Evolutionary conservation across 1,284 basidiomycete genomes (phyloP), one percentile per base, ranked within the genome.

Genomic region (Cutaneotrichosporon curvatum): DNA sequence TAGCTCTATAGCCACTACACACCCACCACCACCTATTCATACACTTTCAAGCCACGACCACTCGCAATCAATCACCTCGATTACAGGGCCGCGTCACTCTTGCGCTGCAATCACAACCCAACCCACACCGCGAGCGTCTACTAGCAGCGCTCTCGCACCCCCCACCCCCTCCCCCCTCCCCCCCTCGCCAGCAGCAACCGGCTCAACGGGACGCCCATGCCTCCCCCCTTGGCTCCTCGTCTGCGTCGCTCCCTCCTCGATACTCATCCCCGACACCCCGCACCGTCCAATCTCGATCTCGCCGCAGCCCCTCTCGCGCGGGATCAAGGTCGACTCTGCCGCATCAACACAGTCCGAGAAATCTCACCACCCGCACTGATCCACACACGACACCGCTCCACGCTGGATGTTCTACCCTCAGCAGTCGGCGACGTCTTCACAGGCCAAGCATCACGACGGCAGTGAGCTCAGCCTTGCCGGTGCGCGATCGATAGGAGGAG

Each of bases 401-500:
- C 25, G 25, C 25, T 58, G 51, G 47, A 65, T 65, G 62, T 65
- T 61, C 54, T 62, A 61, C 40, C 57, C 57, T 46, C 55, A 59
- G 47, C 50, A 59, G 42, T 50, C 62, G 41, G 47, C 53, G 50
- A 50, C 56, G 23, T 51, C 58, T 31, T 52, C 57, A 45, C 51
- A 50, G 48, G 55, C 55, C 43, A 65, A 65, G 51, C 62, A 62
- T 47, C 62, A 60, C 60, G 62, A 65, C 58, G 56, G 53, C 23
- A 51, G 50, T 44, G 50, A 53, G 32, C 39, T 54, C 36, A 45
- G 48, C 22, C 50, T 53, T 21, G n/a, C n/a, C n/a, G 52, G 51
- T n/a, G 48, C 51, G 38, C 43, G 47, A 20, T 25, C 44, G 32
- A 31, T 42, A 14, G 49, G 47, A 22, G 51, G 51, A 12, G 34